Base-by-base conservation (phyloP, 2,329 filamentous ascomycete genomes). In the Chaetomiaceae sp. region DNA sequence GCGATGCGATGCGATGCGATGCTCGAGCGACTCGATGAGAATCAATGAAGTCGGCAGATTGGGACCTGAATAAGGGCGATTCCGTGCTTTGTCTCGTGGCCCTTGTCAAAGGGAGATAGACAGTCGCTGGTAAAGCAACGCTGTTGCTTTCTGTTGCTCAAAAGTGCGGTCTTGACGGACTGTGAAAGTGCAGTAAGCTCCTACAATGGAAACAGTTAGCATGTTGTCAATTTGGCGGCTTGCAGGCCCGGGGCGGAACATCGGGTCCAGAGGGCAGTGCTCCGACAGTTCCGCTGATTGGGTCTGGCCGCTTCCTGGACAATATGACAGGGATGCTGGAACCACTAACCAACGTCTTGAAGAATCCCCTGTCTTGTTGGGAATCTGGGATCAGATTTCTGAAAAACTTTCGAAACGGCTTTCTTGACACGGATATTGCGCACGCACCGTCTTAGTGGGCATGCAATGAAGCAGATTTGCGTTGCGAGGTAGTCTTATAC, bases 401-500 rank as follows among this genome's bases (percentile, higher is more conserved):
- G 44, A 54, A 23, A 48, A 44, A n/a, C 30, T 55, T 57, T 30
- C 54, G 53, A 58, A 60, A 58, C 54, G 52, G 30, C 5, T 54
- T 51, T 41, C 48, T 50, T 50, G 47, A 56, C 47, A 58, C 44
- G 18, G 23, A 10, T 21, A 11, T 25, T 36, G n/a, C 30, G 30
- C 30, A 33, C 30, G 16, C 6, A 16, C 14, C 6, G 18, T 37
- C 43, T 29, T 16, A 18, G 16, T 5, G 29, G 3, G 10, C 14
- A 5, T 29, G 14, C 20, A 20, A 10, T 11, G 27, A 32, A 34
- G 16, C 5, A 23, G 20, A 5, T 8, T 25, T 30, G 27, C 5
- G 27, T 30, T 30, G 27, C 27, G 11, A 30, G 33, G 10, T 23
- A 2, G 25, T 41, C 8, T 29, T 51, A n/a, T 10, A 40, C 32